Base-by-base conservation (phyloP, 305 asterid species). In the Fraxinus platypoda region DNA sequence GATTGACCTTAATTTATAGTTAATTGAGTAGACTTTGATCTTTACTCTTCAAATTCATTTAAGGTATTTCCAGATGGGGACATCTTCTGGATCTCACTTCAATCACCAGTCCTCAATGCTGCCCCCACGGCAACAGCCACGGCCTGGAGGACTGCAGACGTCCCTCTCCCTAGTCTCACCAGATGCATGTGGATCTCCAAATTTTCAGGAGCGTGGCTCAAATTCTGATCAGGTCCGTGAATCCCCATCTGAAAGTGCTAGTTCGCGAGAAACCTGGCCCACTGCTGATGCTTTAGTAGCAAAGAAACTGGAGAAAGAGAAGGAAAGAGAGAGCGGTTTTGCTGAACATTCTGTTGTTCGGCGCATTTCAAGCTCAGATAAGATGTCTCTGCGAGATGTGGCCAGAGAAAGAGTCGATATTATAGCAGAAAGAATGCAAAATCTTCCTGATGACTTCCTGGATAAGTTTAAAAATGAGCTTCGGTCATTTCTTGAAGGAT, bases 221-320 rank as follows among this genome's bases (percentile, higher is more conserved):
- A 93, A 89, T 83, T 91, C 94, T 26, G 98, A 92, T 77, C 96
- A 90, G 81, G 90, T 87, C 73, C 98, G 93, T 9, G 98, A 90
- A 74, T 95, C 98, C 79, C 98, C 98, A 25, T 83, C 98, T 2
- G 98, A 95, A 78, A 95, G 98, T 88, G 98, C 98, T 62, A 91
- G 98, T 83, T 95, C 98, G 4, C 90, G 97, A 28, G 98, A 93
- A 82, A 95, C 98, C 13, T 95, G 98, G 98, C 98, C 97, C 81
- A 88, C 94, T 28, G 83, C 92, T 77, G 97, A 95, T 73, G 93
- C 91, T 54, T 85, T 91, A 90, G 83, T 35, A 25, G 92, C 83
- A 35, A 92, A 91, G 86, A 90, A 88, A 33, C 26, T 79, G 80
- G 96, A 90, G 77, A 94, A 87, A 88, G 95, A 93, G 77, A 94